Conservation (phyloP, 495 filamentous ascomycete genomes). For the Cairneyella variabilis region DNA sequence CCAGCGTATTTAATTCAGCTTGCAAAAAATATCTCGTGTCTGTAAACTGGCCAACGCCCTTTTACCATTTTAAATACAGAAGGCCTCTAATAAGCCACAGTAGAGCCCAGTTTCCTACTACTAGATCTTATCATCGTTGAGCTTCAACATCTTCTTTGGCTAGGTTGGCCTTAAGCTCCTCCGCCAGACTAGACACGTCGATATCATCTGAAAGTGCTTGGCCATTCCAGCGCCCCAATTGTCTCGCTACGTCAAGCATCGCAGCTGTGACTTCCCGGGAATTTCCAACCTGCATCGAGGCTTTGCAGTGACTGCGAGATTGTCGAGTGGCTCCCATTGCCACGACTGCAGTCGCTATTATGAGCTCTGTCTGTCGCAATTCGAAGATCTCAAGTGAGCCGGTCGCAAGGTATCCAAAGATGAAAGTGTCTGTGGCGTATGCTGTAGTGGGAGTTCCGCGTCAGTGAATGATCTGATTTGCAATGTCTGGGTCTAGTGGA, state of each 20-base stretch:
- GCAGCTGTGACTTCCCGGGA: not conserved
- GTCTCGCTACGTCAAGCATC: not conserved
- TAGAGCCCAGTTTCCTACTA: too few relatives aligned
- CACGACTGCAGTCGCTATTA: not conserved
- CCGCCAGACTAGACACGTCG: not conserved
- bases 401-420: not conserved
- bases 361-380: not conserved
- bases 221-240: not conserved
- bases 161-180: not conserved
- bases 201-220: not conserved
- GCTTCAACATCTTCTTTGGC: not conserved
- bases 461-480: not conserved
- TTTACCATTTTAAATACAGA: too few relatives aligned
- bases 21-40: too few relatives aligned
- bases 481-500: not conserved
- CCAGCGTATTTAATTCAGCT: too few relatives aligned
- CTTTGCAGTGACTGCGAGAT: not conserved
- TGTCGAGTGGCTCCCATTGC: constrained; percentile 4
- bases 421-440: not conserved
- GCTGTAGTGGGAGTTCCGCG: too few relatives aligned
- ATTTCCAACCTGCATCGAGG: not conserved
- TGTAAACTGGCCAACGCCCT: too few relatives aligned
- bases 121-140: too few relatives aligned
- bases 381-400: not conserved
- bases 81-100: too few relatives aligned